These are phyloP conservation scores for Delphinella strobiligena DNA, from an alignment of 2,329 filamentous ascomycete genomes.

Conservation along the genomic window DNA sequence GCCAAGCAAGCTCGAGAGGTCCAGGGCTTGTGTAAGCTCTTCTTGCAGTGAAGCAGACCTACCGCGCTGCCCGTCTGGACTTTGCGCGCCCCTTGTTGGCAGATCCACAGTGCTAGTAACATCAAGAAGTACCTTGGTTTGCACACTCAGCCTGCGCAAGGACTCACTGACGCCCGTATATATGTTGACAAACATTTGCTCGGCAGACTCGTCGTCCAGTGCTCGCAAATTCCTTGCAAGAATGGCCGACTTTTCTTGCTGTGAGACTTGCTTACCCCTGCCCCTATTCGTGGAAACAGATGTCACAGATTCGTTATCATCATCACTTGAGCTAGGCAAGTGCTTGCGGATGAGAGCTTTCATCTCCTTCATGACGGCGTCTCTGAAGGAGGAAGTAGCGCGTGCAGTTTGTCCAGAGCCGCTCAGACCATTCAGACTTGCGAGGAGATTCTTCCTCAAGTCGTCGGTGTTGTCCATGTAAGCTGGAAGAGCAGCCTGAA, in stretches of 20 bases:
- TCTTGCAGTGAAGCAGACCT: conserved; percentile 39
- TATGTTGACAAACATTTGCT: conserved; percentile 67
- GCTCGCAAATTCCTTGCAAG: conserved; percentile 79
- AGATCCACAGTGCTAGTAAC: conserved; percentile 64
- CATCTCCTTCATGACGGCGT: conserved; percentile 74
- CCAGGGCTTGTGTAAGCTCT: conserved; percentile 63
- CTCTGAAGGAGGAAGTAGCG: conserved; percentile 75
- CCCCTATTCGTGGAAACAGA: conserved; percentile 60
- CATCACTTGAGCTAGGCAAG: conserved; percentile 84
- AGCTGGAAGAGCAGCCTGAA: conserved; percentile 55
- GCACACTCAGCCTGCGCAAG: conserved; percentile 70
- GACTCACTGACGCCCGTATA: conserved; percentile 85
- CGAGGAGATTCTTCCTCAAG: conserved; percentile 57
- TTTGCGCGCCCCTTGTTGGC: conserved; percentile 13
- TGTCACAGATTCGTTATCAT: conserved; percentile 63
- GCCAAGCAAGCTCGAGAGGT: conserved; percentile 64
- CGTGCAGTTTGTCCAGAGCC: conserved; percentile 67
- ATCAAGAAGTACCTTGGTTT: conserved; percentile 90
- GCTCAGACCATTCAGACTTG: conserved; percentile 66
- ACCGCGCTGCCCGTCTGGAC: conserved; percentile 5
- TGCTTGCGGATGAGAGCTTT: conserved; percentile 72
- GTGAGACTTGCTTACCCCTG: conserved; percentile 54
- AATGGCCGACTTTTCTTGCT: conserved; percentile 81
- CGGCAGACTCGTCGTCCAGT: conserved; percentile 72
- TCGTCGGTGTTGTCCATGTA: conserved; percentile 65